Evolutionary conservation across 106 monocot genomes (phyloP), one percentile per base, ranked within the genome.

Genomic region (Iris macrosiphon): DNA sequence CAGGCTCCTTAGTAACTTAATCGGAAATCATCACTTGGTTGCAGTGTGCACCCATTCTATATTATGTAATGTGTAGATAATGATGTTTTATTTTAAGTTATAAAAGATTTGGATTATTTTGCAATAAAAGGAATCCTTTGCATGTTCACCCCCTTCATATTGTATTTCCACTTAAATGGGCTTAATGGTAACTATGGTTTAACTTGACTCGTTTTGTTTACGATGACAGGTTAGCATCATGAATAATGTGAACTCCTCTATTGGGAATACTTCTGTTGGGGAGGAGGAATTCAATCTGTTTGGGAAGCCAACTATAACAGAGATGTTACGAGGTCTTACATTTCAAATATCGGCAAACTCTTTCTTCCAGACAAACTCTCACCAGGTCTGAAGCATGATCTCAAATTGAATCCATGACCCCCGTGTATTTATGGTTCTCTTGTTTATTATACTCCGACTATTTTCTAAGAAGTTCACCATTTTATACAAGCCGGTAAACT

Each of bases 281-380:
- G 86, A 80, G 73, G 51, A 78, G 69, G 96, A 96, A 73, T 77
- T 90, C 60, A 77, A 72, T 40, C 60, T 96, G 3, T 80, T 80
- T 61, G 96, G 96, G 15, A 96, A 90, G 55, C 62, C 86, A 61
- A 83, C 69, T 40, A 96, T 96, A 33, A 90, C 76, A 34, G 95
- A 96, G 59, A 70, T 57, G 17, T 62, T 96, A 57, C 79, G 90
- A 80, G 96, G 86, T 54, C 82, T 96, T 50, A 75, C 74, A 15
- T 96, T 96, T 60, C 86, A 87, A 35, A 83, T 96, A 58, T 96
- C 96, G 37, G 83, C 96, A 22, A 96, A 96, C 49, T 96, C 96
- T 64, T 96, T 96, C 66, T 96, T 96, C 70, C 96, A 96, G 50
- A 96, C 96, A 20, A 96, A 96, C 55, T 57, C 90, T 42, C 66